Evolutionary conservation across 2,329 filamentous ascomycete species (phyloP).

Genomic region (Chrysoporthe puriensis): DNA sequence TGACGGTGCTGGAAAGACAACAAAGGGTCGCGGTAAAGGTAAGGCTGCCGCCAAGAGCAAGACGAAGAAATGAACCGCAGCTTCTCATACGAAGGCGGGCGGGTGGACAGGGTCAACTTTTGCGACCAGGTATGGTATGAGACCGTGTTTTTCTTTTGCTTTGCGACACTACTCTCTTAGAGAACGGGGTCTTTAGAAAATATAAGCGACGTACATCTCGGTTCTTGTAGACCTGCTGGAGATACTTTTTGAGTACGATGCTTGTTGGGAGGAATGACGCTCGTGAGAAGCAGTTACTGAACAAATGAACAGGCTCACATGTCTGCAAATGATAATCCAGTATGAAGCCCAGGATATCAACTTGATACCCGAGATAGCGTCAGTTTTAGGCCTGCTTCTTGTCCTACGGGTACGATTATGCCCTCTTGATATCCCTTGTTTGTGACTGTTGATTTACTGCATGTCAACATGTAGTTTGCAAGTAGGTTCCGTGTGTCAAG

Average conservation of each 20-base stretch:
- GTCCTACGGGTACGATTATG: neutral
- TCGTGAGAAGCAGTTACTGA: neutral
- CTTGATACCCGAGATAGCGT: neutral
- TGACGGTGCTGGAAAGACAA: slow-evolving; percentile 57
- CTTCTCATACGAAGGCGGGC: neutral
- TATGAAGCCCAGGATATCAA: neutral
- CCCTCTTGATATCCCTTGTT: neutral
- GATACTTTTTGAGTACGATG: neutral
- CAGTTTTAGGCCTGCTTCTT: neutral
- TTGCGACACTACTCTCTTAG: too few relatives aligned
- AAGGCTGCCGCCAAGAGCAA: slow-evolving; percentile 51
- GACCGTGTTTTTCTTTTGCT: neutral
- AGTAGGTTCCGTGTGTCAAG: neutral
- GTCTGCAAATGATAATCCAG: neutral
- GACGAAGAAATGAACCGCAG: slow-evolving; percentile 45
- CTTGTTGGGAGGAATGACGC: neutral
- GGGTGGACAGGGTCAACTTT: neutral
- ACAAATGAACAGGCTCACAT: neutral
- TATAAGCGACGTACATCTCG: neutral
- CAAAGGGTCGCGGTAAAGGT: slow-evolving; percentile 50
- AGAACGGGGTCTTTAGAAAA: neutral
- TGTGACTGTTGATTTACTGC: neutral
- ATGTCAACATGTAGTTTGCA: neutral
- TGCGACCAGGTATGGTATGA: slow-evolving; percentile 11
- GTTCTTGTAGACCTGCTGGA: neutral